Percentiles rank a stretch among this genome's conserved stretches.
These are phyloP conservation scores for Lipomyces kockii DNA, from an alignment of 805 yeast species.

Conservation along the genomic window DNA sequence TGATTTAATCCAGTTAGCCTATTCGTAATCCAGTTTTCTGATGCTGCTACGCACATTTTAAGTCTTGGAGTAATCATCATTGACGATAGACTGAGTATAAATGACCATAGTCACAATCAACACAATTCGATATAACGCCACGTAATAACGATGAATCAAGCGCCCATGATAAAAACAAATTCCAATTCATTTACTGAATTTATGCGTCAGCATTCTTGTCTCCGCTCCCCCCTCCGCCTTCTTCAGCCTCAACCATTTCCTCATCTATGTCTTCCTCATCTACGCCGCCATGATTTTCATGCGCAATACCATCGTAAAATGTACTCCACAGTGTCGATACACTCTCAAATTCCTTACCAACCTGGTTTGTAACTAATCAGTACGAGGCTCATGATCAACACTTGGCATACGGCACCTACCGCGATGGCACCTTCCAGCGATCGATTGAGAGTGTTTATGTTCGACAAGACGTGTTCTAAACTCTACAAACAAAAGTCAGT, in stretches of 20 bases:
- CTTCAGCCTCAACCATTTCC: conserved; percentile 19
- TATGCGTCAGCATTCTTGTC: neutral
- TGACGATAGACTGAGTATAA: too few relatives aligned
- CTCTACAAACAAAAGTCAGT: conserved; percentile 30
- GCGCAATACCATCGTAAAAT: conserved; percentile 57
- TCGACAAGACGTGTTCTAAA: conserved; percentile 68
- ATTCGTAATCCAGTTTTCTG: too few relatives aligned
- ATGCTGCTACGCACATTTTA: too few relatives aligned
- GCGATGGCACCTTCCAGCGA: conserved; percentile 69
- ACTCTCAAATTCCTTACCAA: conserved; percentile 75
- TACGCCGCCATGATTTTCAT: conserved; percentile 22
- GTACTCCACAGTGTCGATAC: conserved; percentile 72
- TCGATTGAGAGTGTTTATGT: conserved; percentile 67
- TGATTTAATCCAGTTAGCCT: neutral
- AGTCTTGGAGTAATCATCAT: too few relatives aligned
- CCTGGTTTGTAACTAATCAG: conserved; percentile 18
- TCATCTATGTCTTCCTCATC: conserved; percentile 21
- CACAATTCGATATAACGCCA: neutral
- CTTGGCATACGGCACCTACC: conserved; percentile 40
- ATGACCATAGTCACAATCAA: neutral
- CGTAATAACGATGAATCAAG: neutral
- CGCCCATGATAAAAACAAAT: neutral
- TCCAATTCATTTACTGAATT: neutral
- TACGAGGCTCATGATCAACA: neutral
- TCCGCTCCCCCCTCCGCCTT: neutral